Conservation (phyloP, 2,329 filamentous ascomycete genomes). For the Hymenotorrendiella dingleyae region DNA sequence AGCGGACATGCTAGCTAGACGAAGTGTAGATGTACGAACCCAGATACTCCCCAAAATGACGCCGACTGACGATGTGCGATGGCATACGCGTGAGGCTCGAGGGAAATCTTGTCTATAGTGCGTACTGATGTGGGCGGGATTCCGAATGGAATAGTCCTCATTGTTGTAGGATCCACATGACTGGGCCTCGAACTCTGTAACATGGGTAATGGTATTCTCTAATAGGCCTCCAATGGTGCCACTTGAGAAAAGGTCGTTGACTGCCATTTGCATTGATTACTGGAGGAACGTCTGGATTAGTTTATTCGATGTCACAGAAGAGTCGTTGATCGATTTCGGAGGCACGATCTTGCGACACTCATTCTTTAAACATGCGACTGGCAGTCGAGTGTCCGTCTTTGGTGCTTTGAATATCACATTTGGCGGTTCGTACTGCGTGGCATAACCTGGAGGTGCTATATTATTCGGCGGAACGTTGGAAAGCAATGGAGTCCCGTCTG, state of each 20-base stretch:
- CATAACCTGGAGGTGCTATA: not conserved
- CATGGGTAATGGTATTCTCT: not conserved
- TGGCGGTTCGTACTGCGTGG: too few species aligned
- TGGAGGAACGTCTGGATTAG: too few species aligned
- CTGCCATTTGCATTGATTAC: too few species aligned
- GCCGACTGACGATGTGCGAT: not conserved
- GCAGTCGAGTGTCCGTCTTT: too few species aligned
- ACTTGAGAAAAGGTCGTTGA: too few species aligned
- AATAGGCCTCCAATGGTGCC: too few species aligned
- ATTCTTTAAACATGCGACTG: too few species aligned
- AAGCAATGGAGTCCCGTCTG: not conserved
- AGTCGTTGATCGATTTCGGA: too few species aligned
- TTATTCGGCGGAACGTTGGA: not conserved
- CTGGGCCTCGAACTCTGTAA: not conserved
- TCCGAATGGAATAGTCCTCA: not conserved
- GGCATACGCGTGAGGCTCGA: not conserved
- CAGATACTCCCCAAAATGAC: not conserved
- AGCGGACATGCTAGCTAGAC: too few species aligned
- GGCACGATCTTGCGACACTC: too few species aligned
- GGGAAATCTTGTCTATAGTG: not conserved
- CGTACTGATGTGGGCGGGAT: not conserved
- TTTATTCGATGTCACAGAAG: too few species aligned
- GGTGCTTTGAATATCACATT: too few species aligned
- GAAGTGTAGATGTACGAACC: not conserved
- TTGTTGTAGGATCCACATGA: not conserved